Conservation (phyloP, 306 rosid species). For the Cicer chorassanicum region DNA sequence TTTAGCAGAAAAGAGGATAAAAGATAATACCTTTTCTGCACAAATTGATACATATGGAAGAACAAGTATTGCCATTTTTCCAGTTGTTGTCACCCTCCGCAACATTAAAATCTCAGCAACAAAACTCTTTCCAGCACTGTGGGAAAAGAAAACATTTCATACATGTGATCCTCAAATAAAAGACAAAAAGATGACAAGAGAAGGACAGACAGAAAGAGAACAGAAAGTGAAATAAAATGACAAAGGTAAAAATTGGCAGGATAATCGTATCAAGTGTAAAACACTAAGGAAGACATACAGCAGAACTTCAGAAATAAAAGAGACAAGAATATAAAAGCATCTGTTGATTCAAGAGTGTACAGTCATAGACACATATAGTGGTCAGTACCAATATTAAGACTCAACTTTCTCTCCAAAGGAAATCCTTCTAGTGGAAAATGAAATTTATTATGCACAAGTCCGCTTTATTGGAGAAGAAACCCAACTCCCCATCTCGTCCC, state of each 20-base stretch:
- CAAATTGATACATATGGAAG: constrained; percentile 98
- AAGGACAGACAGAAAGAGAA: constrained; percentile 18
- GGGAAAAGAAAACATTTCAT: constrained; percentile 50
- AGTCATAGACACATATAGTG: constrained; percentile 8
- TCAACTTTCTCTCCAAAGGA: constrained; percentile 30
- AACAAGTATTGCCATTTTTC: constrained; percentile 90
- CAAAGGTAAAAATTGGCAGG: neutral
- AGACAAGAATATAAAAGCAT: constrained; percentile 24
- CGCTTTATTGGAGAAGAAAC: neutral
- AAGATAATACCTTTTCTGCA: constrained; percentile 82
- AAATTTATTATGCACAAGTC: constrained; percentile 9
- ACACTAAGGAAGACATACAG: constrained; percentile 21
- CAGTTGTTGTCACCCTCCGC: constrained; percentile 75
- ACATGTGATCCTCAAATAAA: constrained; percentile 28
- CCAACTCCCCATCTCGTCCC: constrained; percentile 8
- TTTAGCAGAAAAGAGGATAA: neutral
- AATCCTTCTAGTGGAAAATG: constrained; percentile 37
- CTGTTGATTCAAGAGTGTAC: neutral
- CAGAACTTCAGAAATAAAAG: constrained; percentile 33
- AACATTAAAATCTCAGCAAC: constrained; percentile 97
- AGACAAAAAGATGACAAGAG: neutral
- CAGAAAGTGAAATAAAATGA: neutral
- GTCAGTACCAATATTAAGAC: constrained; percentile 29
- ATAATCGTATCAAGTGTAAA: constrained; percentile 25
- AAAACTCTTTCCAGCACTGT: constrained; percentile 98